Conservation (phyloP, 176 grass and related monocot species). For the Avena atlantica region DNA sequence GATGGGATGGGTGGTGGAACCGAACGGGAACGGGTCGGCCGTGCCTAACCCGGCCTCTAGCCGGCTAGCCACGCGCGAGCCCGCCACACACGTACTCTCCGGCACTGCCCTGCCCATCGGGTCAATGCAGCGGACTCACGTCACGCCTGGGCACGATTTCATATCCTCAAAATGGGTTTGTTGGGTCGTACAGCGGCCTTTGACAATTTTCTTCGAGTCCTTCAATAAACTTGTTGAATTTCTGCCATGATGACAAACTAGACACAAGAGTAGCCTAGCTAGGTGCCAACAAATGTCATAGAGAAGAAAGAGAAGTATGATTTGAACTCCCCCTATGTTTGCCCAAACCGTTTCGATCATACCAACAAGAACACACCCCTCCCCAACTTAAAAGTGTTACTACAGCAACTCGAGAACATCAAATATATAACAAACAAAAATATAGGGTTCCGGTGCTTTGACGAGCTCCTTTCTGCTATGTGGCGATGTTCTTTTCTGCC, state of each 20-base stretch:
- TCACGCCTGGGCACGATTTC: background rate
- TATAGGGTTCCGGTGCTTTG: too few species aligned
- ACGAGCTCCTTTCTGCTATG: too few species aligned
- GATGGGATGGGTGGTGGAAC: conserved; percentile 21
- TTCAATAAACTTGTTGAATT: background rate
- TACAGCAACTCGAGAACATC: too few species aligned
- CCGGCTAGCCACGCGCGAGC: background rate
- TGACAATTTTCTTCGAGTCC: background rate
- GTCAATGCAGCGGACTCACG: too few species aligned
- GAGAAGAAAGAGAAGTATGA: too few species aligned
- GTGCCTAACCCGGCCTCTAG: conserved; percentile 30
- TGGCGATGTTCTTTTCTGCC: too few species aligned
- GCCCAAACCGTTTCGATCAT: background rate
- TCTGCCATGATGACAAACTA: background rate
- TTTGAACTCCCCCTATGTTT: too few species aligned
- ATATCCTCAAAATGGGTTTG: background rate
- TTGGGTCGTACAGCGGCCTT: background rate
- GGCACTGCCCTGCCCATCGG: background rate
- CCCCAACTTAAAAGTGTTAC: too few species aligned
- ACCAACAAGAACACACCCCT: too few species aligned
- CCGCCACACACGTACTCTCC: background rate
- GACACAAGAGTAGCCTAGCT: background rate
- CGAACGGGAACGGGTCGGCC: background rate
- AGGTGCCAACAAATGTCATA: too few species aligned
- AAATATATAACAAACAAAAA: too few species aligned